Base-by-base conservation (phyloP, 176 grass and related monocot species). In the Avena atlantica region DNA sequence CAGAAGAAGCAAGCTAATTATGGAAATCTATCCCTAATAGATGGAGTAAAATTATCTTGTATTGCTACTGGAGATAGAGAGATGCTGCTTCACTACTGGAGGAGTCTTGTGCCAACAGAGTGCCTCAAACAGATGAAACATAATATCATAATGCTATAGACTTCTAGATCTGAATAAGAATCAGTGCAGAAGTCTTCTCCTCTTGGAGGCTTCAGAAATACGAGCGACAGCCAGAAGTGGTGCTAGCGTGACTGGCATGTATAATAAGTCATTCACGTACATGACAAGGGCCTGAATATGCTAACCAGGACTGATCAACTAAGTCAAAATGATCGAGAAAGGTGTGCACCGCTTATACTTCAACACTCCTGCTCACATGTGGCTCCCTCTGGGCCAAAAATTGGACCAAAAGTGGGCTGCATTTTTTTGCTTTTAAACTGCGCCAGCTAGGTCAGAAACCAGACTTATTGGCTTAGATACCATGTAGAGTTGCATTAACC, bases 31-130 rank as follows among this genome's bases (percentile, higher is more conserved):
- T 24, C n/a, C 50, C 71, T 74, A 25, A 15, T 49, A 74, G 42
- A 74, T 50, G 71, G 44, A 74, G 49, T 48, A n/a, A 23, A 74
- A 51, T 74, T 74, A 16, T 74, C n/a, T 74, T 74, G 12, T 74
- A 24, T 51, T 74, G 45, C 45, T 50, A 27, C 21, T 27, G 12
- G 71, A 74, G 70, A 74, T 24, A 12, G n/a, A 74, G 5, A 74
- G n/a, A 74, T 74, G 70, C n/a, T 74, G 70, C 70, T 49, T 74
- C 70, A 25, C 70, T 74, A 49, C 49, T 74, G n/a, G 42, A 49
- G 42, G 16, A 44, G 44, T 5, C n/a, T 74, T 74, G 44, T 49
- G 70, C 44, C 44, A 50, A 14, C 14, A 50, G 70, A 74, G 44
- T 14, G 34, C 66, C 66, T 40, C 66, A 69, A 69, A 69, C 5